Evolutionary conservation across 2,329 filamentous ascomycete genomes (phyloP).

Genomic region (Claviceps fusiformis): DNA sequence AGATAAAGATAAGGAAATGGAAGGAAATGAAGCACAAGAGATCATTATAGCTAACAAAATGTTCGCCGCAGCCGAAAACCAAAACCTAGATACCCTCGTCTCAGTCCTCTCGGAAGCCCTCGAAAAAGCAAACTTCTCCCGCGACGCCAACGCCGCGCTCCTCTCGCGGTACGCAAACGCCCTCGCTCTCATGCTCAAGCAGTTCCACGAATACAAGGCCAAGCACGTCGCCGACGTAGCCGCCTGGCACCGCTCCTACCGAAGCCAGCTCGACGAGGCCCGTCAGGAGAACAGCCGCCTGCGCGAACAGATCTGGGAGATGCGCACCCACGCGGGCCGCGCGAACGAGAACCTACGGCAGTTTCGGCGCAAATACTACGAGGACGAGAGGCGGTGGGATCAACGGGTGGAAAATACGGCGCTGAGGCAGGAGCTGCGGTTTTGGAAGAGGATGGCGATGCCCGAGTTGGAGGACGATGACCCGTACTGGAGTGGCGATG

Average conservation of each 20-base stretch:
- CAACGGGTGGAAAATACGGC: slow-evolving; percentile 38
- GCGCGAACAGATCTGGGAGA: slow-evolving; percentile 53
- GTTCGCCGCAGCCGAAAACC: slow-evolving; percentile 33
- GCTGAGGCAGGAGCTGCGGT: slow-evolving; percentile 44
- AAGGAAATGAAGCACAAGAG: neutral
- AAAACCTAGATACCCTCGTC: slow-evolving; percentile 47
- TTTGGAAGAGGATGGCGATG: slow-evolving; percentile 55
- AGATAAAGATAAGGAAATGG: neutral
- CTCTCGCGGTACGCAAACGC: slow-evolving; percentile 45
- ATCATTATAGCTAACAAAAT: neutral
- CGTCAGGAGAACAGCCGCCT: slow-evolving; percentile 50
- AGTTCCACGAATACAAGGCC: slow-evolving; percentile 53
- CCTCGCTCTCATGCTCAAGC: slow-evolving; percentile 43
- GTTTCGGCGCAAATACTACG: slow-evolving; percentile 43
- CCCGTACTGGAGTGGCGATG: slow-evolving; percentile 49
- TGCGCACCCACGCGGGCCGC: slow-evolving; percentile 45
- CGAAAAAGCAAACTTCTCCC: slow-evolving; percentile 45
- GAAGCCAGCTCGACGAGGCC: slow-evolving; percentile 49
- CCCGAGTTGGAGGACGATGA: slow-evolving; percentile 46
- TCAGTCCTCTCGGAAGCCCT: slow-evolving; percentile 48
- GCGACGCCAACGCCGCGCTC: slow-evolving; percentile 46
- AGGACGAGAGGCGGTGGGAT: slow-evolving; percentile 40
- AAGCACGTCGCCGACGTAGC: slow-evolving; percentile 48
- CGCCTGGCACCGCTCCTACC: slow-evolving; percentile 53
- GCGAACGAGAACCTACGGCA: slow-evolving; percentile 45